phyloP scores from a whole-genome alignment of 139 green algal genomes.

The Chlamydomonas sp. region DNA sequence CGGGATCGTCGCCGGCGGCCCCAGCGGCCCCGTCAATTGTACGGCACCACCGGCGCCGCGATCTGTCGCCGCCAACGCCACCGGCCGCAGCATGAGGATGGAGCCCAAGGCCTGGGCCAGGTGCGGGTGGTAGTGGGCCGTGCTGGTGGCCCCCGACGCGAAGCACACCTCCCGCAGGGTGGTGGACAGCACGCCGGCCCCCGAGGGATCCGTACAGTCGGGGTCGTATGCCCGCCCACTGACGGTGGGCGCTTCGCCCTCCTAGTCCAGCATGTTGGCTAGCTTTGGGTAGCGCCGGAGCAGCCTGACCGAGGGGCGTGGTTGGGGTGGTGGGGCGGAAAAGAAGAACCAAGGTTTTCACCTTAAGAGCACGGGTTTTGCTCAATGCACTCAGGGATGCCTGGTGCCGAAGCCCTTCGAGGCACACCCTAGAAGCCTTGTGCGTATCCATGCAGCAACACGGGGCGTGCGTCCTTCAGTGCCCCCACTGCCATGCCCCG shows the following conservation, averaged over 20 bases:
- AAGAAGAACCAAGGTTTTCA: not conserved
- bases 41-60: not conserved
- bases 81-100: no score
- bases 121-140: conserved; percentile 64
- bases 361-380: no score
- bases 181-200: conserved; percentile 56
- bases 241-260: conserved; percentile 63
- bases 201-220: conserved; percentile 53
- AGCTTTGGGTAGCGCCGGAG: conserved; percentile 67
- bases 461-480: no score
- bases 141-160: conserved; percentile 5
- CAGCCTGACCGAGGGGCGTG: conserved; percentile 35
- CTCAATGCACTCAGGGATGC: no score
- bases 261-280: conserved; percentile 74
- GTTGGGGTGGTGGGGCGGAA: no score
- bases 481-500: no score
- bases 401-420: no score
- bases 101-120: conserved; percentile 47
- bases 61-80: not conserved
- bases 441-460: no score
- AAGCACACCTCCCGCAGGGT: conserved; percentile 66
- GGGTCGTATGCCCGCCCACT: conserved; percentile 54
- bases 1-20: conserved; percentile 30
- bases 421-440: no score
- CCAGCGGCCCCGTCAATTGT: conserved; percentile 38